Percentiles rank a stretch among this genome's conserved stretches.
These are phyloP conservation scores for Tothia fuscella DNA, from an alignment of 2,329 filamentous ascomycete species.

Conservation along the genomic window DNA sequence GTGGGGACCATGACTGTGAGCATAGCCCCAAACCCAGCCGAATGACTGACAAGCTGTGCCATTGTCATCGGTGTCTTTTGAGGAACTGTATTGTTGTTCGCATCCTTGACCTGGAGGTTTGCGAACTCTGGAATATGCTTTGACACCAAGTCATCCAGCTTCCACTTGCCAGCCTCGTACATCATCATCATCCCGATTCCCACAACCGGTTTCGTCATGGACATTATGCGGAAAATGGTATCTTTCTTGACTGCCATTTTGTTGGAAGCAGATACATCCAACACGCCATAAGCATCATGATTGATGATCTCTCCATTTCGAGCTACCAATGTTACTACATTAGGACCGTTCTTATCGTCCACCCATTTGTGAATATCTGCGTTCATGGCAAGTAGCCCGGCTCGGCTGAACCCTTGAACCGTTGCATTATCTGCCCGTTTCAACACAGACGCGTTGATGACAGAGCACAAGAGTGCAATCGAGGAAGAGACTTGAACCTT, in stretches of 20 bases:
- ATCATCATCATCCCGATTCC: slow-evolving; percentile 7
- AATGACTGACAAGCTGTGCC: slow-evolving; percentile 6
- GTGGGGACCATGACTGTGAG: background rate
- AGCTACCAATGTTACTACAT: slow-evolving; percentile 6
- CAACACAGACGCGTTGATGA: background rate
- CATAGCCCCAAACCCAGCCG: slow-evolving; percentile 1
- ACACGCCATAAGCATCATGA: slow-evolving; percentile 4
- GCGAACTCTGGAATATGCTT: slow-evolving; percentile 9
- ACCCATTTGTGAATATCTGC: slow-evolving; percentile 2
- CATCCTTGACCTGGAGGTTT: slow-evolving; percentile 1
- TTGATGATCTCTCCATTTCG: slow-evolving; percentile 7
- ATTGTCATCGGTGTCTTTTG: slow-evolving; percentile 7
- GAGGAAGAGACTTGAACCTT: too few species aligned
- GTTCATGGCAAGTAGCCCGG: background rate
- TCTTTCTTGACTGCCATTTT: background rate
- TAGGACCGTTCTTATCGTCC: background rate
- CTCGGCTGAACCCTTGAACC: slow-evolving; percentile 5
- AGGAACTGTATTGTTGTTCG: slow-evolving; percentile 1
- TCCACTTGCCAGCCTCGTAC: slow-evolving; percentile 5
- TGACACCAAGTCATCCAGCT: slow-evolving; percentile 3
- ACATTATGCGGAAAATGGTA: slow-evolving; percentile 5
- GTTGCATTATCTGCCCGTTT: slow-evolving; percentile 4
- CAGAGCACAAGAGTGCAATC: background rate
- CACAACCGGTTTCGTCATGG: slow-evolving; percentile 4
- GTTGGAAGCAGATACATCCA: background rate